Conservation (phyloP, 805 yeast species). For the Starmerella ratchasimensis region DNA sequence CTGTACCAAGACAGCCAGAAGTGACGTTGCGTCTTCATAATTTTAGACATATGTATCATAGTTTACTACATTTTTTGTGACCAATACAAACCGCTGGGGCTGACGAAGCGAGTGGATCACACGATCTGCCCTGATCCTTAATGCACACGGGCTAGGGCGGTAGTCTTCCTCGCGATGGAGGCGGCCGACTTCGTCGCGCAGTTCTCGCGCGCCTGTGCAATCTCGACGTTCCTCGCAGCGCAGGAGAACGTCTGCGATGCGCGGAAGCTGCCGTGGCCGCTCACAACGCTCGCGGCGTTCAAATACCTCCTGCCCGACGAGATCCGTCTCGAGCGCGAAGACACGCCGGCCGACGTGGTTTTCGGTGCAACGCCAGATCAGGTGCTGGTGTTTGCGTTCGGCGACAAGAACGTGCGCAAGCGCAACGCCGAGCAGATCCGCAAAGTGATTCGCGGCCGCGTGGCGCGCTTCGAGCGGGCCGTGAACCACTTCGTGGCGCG, state of each 20-base stretch:
- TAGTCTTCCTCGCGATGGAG: no score
- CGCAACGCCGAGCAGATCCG: slow-evolving; percentile 6
- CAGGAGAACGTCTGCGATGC: slow-evolving; percentile 16
- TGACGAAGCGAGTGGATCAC: no score
- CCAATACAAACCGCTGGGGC: no score
- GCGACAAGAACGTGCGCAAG: slow-evolving; percentile 44
- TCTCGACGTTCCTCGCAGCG: slow-evolving; percentile 15
- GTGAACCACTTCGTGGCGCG: slow-evolving; percentile 9
- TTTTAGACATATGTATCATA: no score
- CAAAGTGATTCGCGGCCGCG: slow-evolving; percentile 11
- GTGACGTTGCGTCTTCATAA: no score
- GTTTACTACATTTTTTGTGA: no score
- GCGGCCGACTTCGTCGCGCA: slow-evolving; percentile 3
- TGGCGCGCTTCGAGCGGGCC: slow-evolving; percentile 10
- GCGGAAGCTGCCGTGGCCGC: slow-evolving; percentile 16
- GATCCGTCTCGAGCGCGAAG: slow-evolving; percentile 59
- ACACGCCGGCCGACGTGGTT: slow-evolving; percentile 38
- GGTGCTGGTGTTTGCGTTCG: slow-evolving; percentile 59
- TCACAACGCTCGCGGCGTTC: slow-evolving; percentile 51
- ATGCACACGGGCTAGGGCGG: no score
- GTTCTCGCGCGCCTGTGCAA: slow-evolving; percentile 11
- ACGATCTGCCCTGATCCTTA: no score
- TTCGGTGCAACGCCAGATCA: slow-evolving; percentile 31
- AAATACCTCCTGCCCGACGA: slow-evolving; percentile 53
- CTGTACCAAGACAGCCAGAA: slow-evolving; percentile 1